Evolutionary conservation across 495 filamentous ascomycete species (phyloP).

Genomic region (Penicillium nucicola): DNA sequence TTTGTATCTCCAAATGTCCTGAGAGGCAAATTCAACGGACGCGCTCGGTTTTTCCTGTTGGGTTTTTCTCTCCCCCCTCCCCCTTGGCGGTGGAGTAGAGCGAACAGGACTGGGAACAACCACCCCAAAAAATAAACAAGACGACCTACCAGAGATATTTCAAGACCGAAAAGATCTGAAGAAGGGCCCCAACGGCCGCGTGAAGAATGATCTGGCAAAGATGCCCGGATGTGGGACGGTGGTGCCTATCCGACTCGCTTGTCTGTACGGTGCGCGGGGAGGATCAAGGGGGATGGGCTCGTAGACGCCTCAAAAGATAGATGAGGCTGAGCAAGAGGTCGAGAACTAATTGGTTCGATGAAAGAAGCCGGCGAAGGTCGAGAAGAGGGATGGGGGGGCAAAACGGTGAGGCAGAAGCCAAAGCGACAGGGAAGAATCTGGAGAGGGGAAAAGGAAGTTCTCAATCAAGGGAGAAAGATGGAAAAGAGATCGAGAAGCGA

Average conservation of each 20-base stretch:
- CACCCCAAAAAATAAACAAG: not conserved
- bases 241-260: slow-evolving; percentile 9
- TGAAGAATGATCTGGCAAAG: slow-evolving; percentile 23
- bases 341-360: slow-evolving; percentile 5
- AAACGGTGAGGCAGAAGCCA: too few species aligned
- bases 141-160: slow-evolving; percentile 21
- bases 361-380: slow-evolving; percentile 7
- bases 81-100: slow-evolving; percentile 1
- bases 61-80: slow-evolving; percentile 6
- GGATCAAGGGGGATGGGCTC: not conserved
- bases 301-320: slow-evolving; percentile 1
- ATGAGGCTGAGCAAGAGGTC: slow-evolving; percentile 2
- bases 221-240: slow-evolving; percentile 19
- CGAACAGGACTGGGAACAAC: not conserved
- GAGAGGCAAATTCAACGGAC: slow-evolving; percentile 19
- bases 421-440: not conserved
- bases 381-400: slow-evolving; percentile 7
- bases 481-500: not conserved
- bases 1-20: slow-evolving; percentile 10
- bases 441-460: not conserved
- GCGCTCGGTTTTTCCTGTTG: slow-evolving; percentile 23
- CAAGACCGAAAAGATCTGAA: slow-evolving; percentile 22
- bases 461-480: slow-evolving; percentile 14
- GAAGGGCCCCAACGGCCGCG: slow-evolving; percentile 27
- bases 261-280: not conserved